phyloP scores from a whole-genome alignment of 2,329 filamentous ascomycete species.

The Pezicula carpinea region DNA sequence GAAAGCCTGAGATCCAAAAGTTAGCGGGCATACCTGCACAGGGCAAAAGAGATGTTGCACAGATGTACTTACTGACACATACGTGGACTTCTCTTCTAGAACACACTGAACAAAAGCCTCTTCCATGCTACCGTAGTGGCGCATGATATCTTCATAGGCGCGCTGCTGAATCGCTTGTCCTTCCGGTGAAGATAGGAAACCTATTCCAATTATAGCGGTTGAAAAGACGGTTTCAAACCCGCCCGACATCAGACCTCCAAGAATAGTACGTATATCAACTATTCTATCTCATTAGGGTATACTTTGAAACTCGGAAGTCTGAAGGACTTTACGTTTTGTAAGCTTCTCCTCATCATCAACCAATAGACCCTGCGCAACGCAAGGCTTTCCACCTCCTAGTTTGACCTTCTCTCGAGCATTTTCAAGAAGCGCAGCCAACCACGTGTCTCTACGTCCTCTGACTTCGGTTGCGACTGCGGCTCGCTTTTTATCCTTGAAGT shows the following conservation, averaged over 20 bases:
- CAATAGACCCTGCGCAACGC: slow-evolving; percentile 1
- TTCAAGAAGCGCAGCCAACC: slow-evolving; percentile 1
- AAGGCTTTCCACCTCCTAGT: background rate
- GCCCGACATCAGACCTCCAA: slow-evolving; percentile 20
- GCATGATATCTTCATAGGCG: slow-evolving; percentile 14
- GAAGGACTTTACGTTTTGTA: background rate
- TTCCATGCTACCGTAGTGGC: slow-evolving; percentile 7
- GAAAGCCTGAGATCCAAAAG: slow-evolving; percentile 1
- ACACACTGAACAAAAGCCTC: slow-evolving; percentile 11
- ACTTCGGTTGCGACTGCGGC: slow-evolving; percentile 1
- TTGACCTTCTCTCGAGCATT: background rate
- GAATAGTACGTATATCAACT: slow-evolving; percentile 18
- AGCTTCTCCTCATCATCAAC: slow-evolving; percentile 1
- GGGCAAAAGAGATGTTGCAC: no score
- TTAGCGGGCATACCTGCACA: no score
- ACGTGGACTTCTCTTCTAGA: slow-evolving; percentile 12
- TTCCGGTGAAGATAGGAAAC: slow-evolving; percentile 11
- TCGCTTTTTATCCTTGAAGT: background rate
- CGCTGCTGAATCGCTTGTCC: slow-evolving; percentile 13
- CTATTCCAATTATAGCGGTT: slow-evolving; percentile 18
- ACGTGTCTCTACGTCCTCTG: background rate
- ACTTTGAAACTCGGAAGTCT: background rate
- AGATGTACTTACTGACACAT: slow-evolving; percentile 2
- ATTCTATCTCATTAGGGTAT: background rate
- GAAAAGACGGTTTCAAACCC: slow-evolving; percentile 19